Evolutionary conservation across 495 filamentous ascomycete species (phyloP).

Genomic region (Entonaema liquescens): DNA sequence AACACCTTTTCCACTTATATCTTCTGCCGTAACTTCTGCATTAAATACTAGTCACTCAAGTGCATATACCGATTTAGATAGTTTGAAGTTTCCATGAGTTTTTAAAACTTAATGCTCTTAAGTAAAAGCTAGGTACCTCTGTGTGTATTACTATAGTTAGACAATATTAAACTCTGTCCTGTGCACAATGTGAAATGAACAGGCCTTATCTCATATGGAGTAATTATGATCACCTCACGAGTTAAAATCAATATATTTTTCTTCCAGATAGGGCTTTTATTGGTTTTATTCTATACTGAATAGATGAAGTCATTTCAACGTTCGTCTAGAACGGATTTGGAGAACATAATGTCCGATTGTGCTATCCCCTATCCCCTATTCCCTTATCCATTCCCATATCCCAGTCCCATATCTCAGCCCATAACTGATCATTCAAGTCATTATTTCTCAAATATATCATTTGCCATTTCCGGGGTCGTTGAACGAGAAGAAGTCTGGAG

Average conservation of each 20-base stretch:
- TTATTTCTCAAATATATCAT: not conserved
- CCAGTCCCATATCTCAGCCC: not conserved
- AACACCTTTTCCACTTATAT: too few relatives aligned
- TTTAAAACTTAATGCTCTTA: too few relatives aligned
- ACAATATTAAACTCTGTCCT: too few relatives aligned
- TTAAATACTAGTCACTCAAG: too few relatives aligned
- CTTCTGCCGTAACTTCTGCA: too few relatives aligned
- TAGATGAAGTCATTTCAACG: not conserved
- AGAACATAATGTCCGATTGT: not conserved
- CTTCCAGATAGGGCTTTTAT: not conserved
- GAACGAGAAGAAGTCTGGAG: slow-evolving; percentile 39
- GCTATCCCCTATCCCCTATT: not conserved
- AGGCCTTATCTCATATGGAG: too few relatives aligned
- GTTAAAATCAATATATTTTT: too few relatives aligned
- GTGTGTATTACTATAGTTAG: too few relatives aligned
- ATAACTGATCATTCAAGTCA: not conserved
- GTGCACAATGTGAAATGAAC: too few relatives aligned
- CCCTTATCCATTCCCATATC: not conserved
- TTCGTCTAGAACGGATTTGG: not conserved
- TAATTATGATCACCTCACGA: not conserved
- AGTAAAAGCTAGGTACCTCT: too few relatives aligned
- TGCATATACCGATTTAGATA: too few relatives aligned
- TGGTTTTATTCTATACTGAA: not conserved
- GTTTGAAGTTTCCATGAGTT: too few relatives aligned
- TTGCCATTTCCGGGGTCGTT: slow-evolving; percentile 33